These are phyloP conservation scores for Debaryomyces fabryi DNA, from an alignment of 1,139 yeast genomes.

Conservation along the genomic window DNA sequence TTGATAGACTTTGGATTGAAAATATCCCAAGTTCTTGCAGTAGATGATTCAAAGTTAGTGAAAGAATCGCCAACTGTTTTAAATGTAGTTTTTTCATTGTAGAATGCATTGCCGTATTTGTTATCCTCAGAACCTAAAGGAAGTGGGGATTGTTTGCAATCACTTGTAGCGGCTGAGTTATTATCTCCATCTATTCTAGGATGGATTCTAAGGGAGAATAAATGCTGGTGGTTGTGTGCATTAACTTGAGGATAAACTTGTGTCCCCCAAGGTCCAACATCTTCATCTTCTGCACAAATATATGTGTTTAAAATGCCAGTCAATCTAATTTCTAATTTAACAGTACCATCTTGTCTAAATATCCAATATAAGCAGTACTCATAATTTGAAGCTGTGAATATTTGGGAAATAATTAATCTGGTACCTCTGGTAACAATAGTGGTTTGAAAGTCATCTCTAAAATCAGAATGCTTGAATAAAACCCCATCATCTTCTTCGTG, in stretches of 20 bases:
- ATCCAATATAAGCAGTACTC: slow-evolving; percentile 85
- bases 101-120: slow-evolving; percentile 75
- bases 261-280: slow-evolving; percentile 76
- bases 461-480: slow-evolving; percentile 79
- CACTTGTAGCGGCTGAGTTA: slow-evolving; percentile 72
- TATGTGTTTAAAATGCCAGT: slow-evolving; percentile 82
- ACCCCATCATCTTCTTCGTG: slow-evolving; percentile 86
- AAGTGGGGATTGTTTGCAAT: slow-evolving; percentile 60
- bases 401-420: slow-evolving; percentile 72
- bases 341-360: slow-evolving; percentile 81
- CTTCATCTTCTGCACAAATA: slow-evolving; percentile 63
- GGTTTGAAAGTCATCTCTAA: slow-evolving; percentile 77
- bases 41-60: slow-evolving; percentile 60
- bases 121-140: slow-evolving; percentile 69
- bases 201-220: slow-evolving; percentile 76
- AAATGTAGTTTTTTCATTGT: slow-evolving; percentile 62
- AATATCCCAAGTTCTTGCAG: slow-evolving; percentile 78
- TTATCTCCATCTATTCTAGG: slow-evolving; percentile 81
- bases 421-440: slow-evolving; percentile 76
- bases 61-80: slow-evolving; percentile 70
- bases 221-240: slow-evolving; percentile 85
- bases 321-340: slow-evolving; percentile 73
- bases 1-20: slow-evolving; percentile 70
- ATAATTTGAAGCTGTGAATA: slow-evolving; percentile 84
- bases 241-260: slow-evolving; percentile 77